Base-by-base conservation (phyloP, 202 grass and related monocot species). In the Panicum hallii region DNA sequence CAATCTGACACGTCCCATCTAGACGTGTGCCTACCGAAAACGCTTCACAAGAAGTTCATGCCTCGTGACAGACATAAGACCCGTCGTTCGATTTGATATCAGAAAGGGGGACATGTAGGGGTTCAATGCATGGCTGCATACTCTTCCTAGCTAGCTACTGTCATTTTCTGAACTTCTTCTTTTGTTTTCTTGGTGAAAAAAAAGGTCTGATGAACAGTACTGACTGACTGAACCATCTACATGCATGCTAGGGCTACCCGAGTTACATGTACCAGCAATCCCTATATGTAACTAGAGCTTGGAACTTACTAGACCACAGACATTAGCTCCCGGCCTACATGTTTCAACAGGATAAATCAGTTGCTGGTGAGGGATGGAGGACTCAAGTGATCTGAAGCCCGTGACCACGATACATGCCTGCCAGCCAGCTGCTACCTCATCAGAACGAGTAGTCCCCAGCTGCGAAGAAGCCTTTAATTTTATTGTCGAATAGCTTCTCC, bases 371-470 rank as follows among this genome's bases (percentile, higher is more conserved):
- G 42, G 19, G 43, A 57, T 40, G 75, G 52, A 70, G 52, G 61
- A 70, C 47, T 88, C 87, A 65, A 90, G 84, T 81, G 26, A 26
- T 26, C 26, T 26, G 90, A 95, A 80, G 63, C 74, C 82, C 75
- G 76, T 84, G 79, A 88, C 56, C 64, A 84, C n/a, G 20, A 44
- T 74, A 23, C 9, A 85, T 50, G 55, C 75, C 13, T 11, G 1
- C 78, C 38, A 56, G 12, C 47, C 15, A 56, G 54, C 54, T 36
- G 34, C 60, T 49, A 55, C 42, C 49, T 53, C 4, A 78, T 26
- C 34, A 55, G 49, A 28, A 38, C 11, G 11, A 41, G 55, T 55
- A 88, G 50, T 22, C 65, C 15, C 67, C 70, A 10, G 26, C 15
- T 69, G 32, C 16, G 26, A 38, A 38, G 36, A 34, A 68, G 71